Conservation (phyloP, 257 asterid species). For the Solanum ossicruentum region DNA sequence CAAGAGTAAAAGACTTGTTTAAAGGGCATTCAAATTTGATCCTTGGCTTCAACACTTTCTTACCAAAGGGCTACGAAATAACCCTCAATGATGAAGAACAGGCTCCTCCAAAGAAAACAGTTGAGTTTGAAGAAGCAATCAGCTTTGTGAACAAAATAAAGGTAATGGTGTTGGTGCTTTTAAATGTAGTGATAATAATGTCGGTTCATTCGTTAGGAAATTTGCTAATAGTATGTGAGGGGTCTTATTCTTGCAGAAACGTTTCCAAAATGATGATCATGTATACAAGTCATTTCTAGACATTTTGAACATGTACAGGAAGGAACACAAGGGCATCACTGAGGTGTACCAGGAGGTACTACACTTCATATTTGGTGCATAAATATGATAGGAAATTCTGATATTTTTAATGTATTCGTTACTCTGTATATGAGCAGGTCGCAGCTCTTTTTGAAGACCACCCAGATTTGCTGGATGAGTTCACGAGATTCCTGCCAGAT, state of each 20-base stretch:
- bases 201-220: background rate
- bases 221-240: background rate
- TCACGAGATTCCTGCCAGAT: conserved; percentile 65
- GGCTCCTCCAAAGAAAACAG: conserved; percentile 48
- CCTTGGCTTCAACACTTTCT: conserved; percentile 65
- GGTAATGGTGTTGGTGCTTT: conserved; percentile 17
- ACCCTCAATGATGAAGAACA: conserved; percentile 53
- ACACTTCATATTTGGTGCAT: background rate
- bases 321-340: conserved; percentile 52
- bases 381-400: background rate
- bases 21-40: conserved; percentile 57
- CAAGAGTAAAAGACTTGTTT: conserved; percentile 53
- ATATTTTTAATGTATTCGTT: background rate
- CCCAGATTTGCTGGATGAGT: conserved; percentile 67
- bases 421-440: conserved; percentile 24
- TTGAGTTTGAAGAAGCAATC: conserved; percentile 71
- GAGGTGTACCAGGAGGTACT: conserved; percentile 59
- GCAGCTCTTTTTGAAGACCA: conserved; percentile 47
- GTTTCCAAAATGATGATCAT: conserved; percentile 52
- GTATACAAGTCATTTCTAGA: conserved; percentile 61
- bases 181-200: background rate
- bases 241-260: conserved; percentile 29
- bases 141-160: conserved; percentile 62
- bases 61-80: conserved; percentile 67
- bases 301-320: conserved; percentile 59